Conservation (phyloP, 2,329 filamentous ascomycete species). For the Scytalidium lignicola region DNA sequence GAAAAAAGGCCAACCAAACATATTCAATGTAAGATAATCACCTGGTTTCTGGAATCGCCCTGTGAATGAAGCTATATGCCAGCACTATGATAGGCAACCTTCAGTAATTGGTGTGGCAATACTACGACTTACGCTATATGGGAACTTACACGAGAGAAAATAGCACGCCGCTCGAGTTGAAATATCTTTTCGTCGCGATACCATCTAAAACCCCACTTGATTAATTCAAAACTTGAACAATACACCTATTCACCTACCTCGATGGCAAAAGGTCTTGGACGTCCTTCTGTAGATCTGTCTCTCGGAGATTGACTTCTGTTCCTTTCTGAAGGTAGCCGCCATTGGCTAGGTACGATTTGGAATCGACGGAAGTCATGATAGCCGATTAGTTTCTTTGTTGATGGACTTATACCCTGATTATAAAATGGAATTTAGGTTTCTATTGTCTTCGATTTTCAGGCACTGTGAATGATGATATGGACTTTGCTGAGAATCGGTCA, state of each 20-base stretch:
- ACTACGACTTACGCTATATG: neutral
- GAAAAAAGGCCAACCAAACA: slow-evolving; percentile 3
- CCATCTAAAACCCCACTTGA: neutral
- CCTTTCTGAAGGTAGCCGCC: slow-evolving; percentile 5
- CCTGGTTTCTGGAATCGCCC: slow-evolving; percentile 23
- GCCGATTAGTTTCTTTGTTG: neutral
- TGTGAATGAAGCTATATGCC: neutral
- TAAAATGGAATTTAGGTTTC: no score
- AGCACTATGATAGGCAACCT: neutral
- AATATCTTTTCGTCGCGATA: slow-evolving; percentile 3
- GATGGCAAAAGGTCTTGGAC: neutral
- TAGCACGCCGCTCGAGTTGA: slow-evolving; percentile 18
- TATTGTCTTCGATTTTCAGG: no score
- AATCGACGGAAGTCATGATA: slow-evolving; percentile 3
- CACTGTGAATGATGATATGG: no score
- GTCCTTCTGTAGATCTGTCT: neutral
- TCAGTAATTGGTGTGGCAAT: neutral
- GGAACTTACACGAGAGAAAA: slow-evolving; percentile 10
- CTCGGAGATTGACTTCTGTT: neutral
- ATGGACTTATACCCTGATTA: no score
- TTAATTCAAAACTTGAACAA: neutral
- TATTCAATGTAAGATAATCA: slow-evolving; percentile 23
- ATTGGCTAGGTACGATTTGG: slow-evolving; percentile 1
- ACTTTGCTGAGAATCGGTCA: no score
- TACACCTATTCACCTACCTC: neutral